Percentiles rank a stretch among this genome's conserved stretches.
Conservation (phyloP, 2,329 filamentous ascomycete genomes). For the Coniochaeta ligniaria region DNA sequence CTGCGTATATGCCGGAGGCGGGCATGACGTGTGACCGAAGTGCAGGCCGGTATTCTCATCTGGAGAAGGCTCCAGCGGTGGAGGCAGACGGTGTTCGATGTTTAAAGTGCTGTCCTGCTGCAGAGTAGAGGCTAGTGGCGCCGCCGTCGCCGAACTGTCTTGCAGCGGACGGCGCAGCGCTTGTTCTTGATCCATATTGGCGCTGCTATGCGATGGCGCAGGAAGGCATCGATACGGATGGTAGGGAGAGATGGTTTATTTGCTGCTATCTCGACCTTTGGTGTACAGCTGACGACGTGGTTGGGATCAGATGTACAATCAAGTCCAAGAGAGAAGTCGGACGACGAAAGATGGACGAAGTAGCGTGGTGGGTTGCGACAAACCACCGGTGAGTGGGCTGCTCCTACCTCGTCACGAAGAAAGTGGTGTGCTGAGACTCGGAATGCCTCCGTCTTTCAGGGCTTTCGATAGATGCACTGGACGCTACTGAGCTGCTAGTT, state of each 20-base stretch:
- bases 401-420: neutral
- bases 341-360: neutral
- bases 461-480: neutral
- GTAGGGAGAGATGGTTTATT: neutral
- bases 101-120: neutral
- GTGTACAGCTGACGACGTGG: neutral
- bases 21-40: constrained; percentile 20
- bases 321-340: neutral
- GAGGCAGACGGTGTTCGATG: neutral
- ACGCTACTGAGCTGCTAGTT: neutral
- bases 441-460: neutral
- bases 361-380: neutral
- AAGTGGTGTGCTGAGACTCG: constrained; percentile 1
- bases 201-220: neutral
- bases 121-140: neutral
- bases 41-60: neutral
- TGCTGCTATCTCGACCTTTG: neutral
- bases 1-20: constrained; percentile 29
- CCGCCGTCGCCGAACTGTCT: neutral
- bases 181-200: neutral
- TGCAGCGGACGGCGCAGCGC: neutral
- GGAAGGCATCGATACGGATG: neutral
- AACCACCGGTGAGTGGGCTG: neutral
- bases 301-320: neutral
- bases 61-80: neutral